Evolutionary conservation across 805 yeast species (phyloP), one percentile per base, ranked within the genome.

Genomic region (Nakazawaea holstii): DNA sequence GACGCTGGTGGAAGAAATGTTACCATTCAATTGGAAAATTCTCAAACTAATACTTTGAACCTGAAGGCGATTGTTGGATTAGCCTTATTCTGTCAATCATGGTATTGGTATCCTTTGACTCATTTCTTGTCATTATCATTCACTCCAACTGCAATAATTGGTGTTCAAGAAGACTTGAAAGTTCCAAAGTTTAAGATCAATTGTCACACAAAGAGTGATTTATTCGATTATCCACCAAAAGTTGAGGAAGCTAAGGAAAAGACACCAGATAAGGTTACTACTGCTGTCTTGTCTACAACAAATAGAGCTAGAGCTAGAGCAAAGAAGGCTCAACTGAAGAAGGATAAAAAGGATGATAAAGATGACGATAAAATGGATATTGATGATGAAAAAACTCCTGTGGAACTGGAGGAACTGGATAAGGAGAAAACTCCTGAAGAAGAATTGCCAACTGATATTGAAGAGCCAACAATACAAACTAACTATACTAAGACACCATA

Each of bases 1-100:
- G 97, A 94, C 69, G 99, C 98, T 9, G 97, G 99, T 67, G 99
- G 99, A 10, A 82, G 98, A 62, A 94, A 94, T 59, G 95, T 87
- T n/a, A 90, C 98, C 0, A 90, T 94, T 54, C 86, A 86, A 56
- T 73, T 92, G 43, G 97, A 94, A 66, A 88, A 91, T 64, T 59
- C 82, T 24, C 91, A 90, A 55, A 89, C 96, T 36, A 95, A 90
- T 51, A 89, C 96, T 17, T 76, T 94, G 54, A 92, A 94, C 67
- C 82, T 84, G 61, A 86, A 87, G 65, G 94, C 97, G 0, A 84
- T 94, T 58, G 95, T 91, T 49, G 99, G 99, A 35, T 70, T 94
- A 55, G 82, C 94, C 0, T 78, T 94, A 50, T 94, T 94, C 62
- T 72, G 86, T 9, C 99, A 94, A 70, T 87, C 87, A 62, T 94